phyloP scores from a whole-genome alignment of 1,284 basidiomycete genomes.

The Earliella scabrosa region DNA sequence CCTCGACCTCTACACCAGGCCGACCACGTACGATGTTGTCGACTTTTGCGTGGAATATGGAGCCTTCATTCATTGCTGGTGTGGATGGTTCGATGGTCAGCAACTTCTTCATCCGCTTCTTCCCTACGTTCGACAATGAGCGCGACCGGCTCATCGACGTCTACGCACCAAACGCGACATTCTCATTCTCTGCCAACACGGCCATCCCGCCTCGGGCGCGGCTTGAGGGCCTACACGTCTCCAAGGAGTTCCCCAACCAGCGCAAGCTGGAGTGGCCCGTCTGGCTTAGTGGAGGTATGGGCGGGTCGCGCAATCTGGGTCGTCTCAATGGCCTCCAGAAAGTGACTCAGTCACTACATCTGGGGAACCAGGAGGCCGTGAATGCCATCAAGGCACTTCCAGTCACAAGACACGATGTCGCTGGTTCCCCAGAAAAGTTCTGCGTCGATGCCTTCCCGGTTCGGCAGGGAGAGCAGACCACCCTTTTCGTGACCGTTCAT shows the following conservation, averaged over 20 bases:
- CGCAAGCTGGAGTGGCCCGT: constrained; percentile 74
- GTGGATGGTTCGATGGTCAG: constrained; percentile 71
- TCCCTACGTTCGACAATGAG: constrained; percentile 82
- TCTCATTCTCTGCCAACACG: constrained; percentile 88
- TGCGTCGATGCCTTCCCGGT: constrained; percentile 89
- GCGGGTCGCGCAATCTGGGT: constrained; percentile 80
- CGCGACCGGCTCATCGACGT: constrained; percentile 71
- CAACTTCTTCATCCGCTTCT: constrained; percentile 83
- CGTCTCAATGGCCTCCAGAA: constrained; percentile 67
- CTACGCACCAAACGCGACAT: constrained; percentile 86
- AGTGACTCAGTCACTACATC: constrained; percentile 72
- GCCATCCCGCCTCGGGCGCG: constrained; percentile 75
- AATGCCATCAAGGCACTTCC: constrained; percentile 72
- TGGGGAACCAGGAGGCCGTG: constrained; percentile 72
- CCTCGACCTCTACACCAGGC: constrained; percentile 31
- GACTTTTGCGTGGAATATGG: constrained; percentile 77
- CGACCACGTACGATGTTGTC: constrained; percentile 48
- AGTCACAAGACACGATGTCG: constrained; percentile 80
- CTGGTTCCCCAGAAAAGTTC: constrained; percentile 79
- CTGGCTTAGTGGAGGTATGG: constrained; percentile 61
- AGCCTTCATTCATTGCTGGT: constrained; percentile 75
- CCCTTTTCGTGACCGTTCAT: constrained; percentile 85
- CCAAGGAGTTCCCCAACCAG: constrained; percentile 77
- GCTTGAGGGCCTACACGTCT: constrained; percentile 64
- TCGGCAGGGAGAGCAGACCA: constrained; percentile 60